Percentiles rank a stretch among this genome's conserved stretches.
Conservation (phyloP, 148 eudicot species). For the Dysphania ambrosioides region DNA sequence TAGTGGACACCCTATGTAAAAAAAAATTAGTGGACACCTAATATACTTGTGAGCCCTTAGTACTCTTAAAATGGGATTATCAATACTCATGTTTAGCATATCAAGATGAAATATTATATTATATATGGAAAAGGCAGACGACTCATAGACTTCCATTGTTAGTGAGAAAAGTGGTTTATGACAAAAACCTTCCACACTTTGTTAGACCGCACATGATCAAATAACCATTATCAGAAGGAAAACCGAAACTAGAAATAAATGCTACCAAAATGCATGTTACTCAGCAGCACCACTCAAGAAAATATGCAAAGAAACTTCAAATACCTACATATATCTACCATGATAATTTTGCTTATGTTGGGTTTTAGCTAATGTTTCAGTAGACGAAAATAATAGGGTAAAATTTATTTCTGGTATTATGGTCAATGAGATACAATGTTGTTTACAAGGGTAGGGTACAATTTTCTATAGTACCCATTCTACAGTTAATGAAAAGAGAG, state of each 20-base stretch:
- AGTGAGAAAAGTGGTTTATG: slow-evolving; percentile 11
- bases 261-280: not conserved
- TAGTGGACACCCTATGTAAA: too few species aligned
- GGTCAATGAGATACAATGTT: slow-evolving; percentile 61
- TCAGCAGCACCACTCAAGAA: not conserved
- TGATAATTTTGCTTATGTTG: slow-evolving; percentile 31
- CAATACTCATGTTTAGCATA: too few species aligned
- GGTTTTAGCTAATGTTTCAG: slow-evolving; percentile 40
- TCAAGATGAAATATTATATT: too few species aligned
- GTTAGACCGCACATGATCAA: slow-evolving; percentile 26
- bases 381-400: slow-evolving; percentile 34
- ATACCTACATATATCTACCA: slow-evolving; percentile 56
- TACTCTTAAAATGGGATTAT: too few species aligned
- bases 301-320: not conserved
- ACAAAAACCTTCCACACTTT: slow-evolving; percentile 31
- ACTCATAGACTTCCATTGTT: not conserved
- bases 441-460: slow-evolving; percentile 75
- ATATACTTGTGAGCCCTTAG: too few species aligned
- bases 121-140: not conserved
- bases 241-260: not conserved
- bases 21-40: too few species aligned
- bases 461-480: slow-evolving; percentile 67
- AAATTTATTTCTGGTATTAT: slow-evolving; percentile 60
- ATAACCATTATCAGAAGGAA: not conserved
- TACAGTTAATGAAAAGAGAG: slow-evolving; percentile 54